Evolutionary conservation across 2,329 filamentous ascomycete species (phyloP), one percentile per base, ranked within the genome.

Genomic region (Colletotrichum musae): DNA sequence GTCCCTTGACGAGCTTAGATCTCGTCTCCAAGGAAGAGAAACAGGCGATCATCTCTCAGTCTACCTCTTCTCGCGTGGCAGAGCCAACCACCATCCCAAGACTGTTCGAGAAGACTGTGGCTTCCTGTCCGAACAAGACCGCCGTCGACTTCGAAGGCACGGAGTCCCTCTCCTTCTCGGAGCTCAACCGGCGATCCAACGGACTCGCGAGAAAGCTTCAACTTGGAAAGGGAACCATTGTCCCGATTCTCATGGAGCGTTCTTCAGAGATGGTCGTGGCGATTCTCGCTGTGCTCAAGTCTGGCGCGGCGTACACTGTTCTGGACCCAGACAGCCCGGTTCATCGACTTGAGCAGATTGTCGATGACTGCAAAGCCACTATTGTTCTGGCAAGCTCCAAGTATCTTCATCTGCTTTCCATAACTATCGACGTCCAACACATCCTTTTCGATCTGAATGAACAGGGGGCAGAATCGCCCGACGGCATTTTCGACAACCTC

Each of bases 241-340:
- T 58, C 5, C 28, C 61, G 5, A 43, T 64, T 32, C 47, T 58
- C 3, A 39, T 56, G 15, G 61, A 64, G 2, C 45, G 61, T 10
- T 64, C 61, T n/a, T 3, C n/a, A 13, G n/a, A 72, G 12, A 58
- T 74, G 10, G 53, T 74, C 6, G 56, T 73, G 12, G n/a, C 73
- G 6, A 65, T 74, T 36, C 36, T 75, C 5, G 71, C 72, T 10
- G 65, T 75, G 0, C 71, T 75, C 16, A 75, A 75, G 64, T 64
- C 74, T 5, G 74, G 74, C 2, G 64, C 71, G 24, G 72, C 68
- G 0, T 75, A 74, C 48, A 71, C 66, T 2, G 53, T 73, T 1
- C 58, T 75, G 4, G 72, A 74, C 9, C 73, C 73, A 5, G 70
- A 72, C 1, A 63, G 58, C 10, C 72, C 74, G 0, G 3, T 26